Evolutionary conservation across 2,329 filamentous ascomycete genomes (phyloP).

Genomic region (Lithohypha guttulata): DNA sequence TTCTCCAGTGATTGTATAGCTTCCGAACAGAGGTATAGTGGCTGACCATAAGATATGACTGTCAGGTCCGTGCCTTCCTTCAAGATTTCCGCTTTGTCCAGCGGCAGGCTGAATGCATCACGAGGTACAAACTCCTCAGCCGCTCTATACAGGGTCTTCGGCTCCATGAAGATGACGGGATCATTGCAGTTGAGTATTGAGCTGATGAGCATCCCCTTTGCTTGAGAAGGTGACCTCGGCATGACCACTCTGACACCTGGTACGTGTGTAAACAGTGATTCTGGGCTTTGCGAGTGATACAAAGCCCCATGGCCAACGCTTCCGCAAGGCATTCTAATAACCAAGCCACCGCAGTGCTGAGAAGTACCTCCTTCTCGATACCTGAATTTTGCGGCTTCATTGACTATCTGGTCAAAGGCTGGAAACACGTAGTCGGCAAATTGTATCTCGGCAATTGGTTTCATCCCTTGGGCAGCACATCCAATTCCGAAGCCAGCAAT

Average conservation of each 20-base stretch:
- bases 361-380: slow-evolving; percentile 60
- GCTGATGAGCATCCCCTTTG: slow-evolving; percentile 72
- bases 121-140: slow-evolving; percentile 84
- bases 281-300: slow-evolving; percentile 83
- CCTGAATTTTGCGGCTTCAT: slow-evolving; percentile 80
- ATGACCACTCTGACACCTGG: slow-evolving; percentile 78
- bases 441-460: slow-evolving; percentile 86
- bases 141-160: slow-evolving; percentile 83
- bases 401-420: slow-evolving; percentile 87
- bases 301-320: slow-evolving; percentile 81
- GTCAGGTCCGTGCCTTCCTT: slow-evolving; percentile 73
- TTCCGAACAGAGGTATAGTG: slow-evolving; percentile 69
- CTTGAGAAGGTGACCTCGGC: slow-evolving; percentile 74
- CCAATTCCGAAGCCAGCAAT: slow-evolving; percentile 92
- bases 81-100: slow-evolving; percentile 75
- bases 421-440: slow-evolving; percentile 93
- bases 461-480: slow-evolving; percentile 80
- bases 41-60: slow-evolving; percentile 79
- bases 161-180: slow-evolving; percentile 86
- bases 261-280: slow-evolving; percentile 77
- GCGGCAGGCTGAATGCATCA: slow-evolving; percentile 67
- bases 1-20: slow-evolving; percentile 70
- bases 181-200: slow-evolving; percentile 67
- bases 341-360: slow-evolving; percentile 63
- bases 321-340: slow-evolving; percentile 81